phyloP scores from a whole-genome alignment of 257 asterid species.

The Primulina eburnea region DNA sequence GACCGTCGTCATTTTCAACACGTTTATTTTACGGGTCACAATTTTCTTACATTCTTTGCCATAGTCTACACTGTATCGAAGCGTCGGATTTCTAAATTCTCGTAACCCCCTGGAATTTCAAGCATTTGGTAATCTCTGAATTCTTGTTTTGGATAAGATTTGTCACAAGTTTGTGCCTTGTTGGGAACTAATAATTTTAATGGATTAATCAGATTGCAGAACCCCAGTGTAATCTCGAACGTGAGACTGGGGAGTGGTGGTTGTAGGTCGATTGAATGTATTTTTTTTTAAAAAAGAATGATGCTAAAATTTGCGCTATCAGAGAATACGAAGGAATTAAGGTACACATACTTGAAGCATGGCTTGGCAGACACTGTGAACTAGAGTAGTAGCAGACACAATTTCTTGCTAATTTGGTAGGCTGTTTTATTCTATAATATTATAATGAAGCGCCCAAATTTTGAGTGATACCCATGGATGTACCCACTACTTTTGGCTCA shows the following conservation, averaged over 20 bases:
- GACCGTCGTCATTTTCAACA: too few relatives aligned
- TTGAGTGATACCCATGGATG: too few relatives aligned
- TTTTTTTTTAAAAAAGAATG: constrained; percentile 30
- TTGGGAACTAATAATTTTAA: neutral
- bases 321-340: constrained; percentile 85
- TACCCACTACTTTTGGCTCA: too few relatives aligned
- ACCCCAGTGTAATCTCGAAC: constrained; percentile 1
- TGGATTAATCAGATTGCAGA: constrained; percentile 2
- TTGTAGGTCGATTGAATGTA: neutral
- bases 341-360: constrained; percentile 41
- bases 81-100: too few relatives aligned
- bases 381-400: constrained; percentile 19
- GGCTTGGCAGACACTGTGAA: constrained; percentile 13
- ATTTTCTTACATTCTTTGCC: too few relatives aligned
- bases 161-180: neutral
- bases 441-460: too few relatives aligned
- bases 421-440: constrained; percentile 1
- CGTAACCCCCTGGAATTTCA: neutral
- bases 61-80: too few relatives aligned
- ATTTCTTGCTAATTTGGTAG: constrained; percentile 9
- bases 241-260: neutral
- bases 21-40: too few relatives aligned
- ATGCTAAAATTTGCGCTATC: constrained; percentile 75
- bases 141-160: constrained; percentile 25
- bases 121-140: constrained; percentile 66